A percentile compares a stretch with the other conserved stretches of the same genome.
Evolutionary conservation across 345 rosid species (phyloP).

Genomic region (Populus ilicifolia): DNA sequence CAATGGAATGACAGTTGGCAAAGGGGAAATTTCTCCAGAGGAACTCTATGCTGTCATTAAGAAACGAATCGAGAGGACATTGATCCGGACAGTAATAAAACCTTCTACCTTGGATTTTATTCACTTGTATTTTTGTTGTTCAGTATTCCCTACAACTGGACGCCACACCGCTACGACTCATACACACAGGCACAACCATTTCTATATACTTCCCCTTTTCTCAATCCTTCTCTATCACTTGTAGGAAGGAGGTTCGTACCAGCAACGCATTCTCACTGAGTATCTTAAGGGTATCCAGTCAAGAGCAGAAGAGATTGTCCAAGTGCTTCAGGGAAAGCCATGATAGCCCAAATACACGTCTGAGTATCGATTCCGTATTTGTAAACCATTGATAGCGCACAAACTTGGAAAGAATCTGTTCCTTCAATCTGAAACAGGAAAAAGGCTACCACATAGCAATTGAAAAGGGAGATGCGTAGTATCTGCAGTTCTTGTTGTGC

Average conservation of each 20-base stretch:
- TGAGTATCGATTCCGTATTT: background rate
- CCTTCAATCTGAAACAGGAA: background rate
- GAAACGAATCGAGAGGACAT: conserved; percentile 69
- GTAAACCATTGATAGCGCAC: background rate
- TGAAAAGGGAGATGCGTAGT: background rate
- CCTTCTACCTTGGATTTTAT: background rate
- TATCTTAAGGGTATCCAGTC: conserved; percentile 77
- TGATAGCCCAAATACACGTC: background rate
- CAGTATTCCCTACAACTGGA: background rate
- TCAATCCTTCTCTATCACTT: background rate
- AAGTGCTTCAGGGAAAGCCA: conserved; percentile 42
- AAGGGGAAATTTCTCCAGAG: conserved; percentile 60
- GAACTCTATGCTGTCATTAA: conserved; percentile 65
- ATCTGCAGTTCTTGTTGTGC: background rate
- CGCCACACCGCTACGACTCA: background rate
- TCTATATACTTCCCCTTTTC: background rate
- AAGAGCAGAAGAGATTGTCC: conserved; percentile 56
- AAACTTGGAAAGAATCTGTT: background rate
- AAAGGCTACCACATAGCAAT: background rate
- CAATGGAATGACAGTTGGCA: conserved; percentile 61
- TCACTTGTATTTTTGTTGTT: background rate
- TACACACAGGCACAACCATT: background rate
- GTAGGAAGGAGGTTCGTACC: conserved; percentile 96
- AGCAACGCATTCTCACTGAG: conserved; percentile 68
- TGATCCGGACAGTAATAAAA: conserved; percentile 73